These are phyloP conservation scores for Tulasnella sp. DNA, from an alignment of 768 basidiomycete genomes.

Conservation along the genomic window DNA sequence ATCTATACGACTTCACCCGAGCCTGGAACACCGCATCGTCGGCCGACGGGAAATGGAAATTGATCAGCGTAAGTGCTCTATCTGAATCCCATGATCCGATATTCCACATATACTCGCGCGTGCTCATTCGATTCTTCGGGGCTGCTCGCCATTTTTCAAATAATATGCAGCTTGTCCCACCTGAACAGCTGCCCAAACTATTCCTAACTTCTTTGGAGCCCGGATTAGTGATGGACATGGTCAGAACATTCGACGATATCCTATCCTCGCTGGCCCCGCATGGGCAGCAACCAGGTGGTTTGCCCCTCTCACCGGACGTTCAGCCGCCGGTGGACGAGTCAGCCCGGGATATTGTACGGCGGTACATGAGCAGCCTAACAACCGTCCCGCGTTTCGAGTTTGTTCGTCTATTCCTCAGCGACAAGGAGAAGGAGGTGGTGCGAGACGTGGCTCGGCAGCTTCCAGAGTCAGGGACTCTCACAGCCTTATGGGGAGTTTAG, in stretches of 20 bases:
- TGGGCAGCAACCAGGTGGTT: background rate
- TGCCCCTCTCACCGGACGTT: background rate
- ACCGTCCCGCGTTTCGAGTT: slow-evolving; percentile 64
- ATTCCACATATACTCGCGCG: background rate
- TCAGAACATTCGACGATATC: slow-evolving; percentile 52
- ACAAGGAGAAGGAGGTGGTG: slow-evolving; percentile 51
- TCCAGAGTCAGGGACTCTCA: background rate
- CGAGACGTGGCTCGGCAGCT: background rate
- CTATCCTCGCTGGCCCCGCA: background rate
- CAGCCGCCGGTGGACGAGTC: background rate
- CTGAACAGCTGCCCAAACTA: slow-evolving; percentile 59
- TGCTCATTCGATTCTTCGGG: background rate
- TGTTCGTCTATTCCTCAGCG: slow-evolving; percentile 64
- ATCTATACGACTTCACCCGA: slow-evolving; percentile 66
- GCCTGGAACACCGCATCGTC: slow-evolving; percentile 56
- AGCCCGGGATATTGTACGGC: background rate
- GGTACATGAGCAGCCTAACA: background rate
- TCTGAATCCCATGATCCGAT: background rate
- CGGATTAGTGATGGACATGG: slow-evolving; percentile 58
- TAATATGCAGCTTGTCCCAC: slow-evolving; percentile 56
- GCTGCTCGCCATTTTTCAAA: background rate
- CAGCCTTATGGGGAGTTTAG: background rate
- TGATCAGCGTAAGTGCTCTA: slow-evolving; percentile 57
- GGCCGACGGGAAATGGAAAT: slow-evolving; percentile 56
- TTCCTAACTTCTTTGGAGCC: slow-evolving; percentile 76